Conservation (phyloP, 225 moss, liverwort and hornwort genomes). For the Pseudisothecium myosuroides region DNA sequence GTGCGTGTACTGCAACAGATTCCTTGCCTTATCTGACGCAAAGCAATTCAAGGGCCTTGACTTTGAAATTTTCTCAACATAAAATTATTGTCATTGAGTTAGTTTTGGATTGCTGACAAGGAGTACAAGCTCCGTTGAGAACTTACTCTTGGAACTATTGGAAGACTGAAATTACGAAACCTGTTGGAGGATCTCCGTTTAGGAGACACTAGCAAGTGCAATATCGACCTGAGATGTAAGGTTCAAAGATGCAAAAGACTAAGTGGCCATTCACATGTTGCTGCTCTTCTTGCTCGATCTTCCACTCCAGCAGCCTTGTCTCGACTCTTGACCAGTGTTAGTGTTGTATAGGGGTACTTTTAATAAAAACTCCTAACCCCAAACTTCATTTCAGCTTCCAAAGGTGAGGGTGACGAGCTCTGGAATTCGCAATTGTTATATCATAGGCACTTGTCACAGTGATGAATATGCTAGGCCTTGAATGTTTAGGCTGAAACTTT, state of each 20-base stretch:
- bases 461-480: neutral
- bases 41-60: neutral
- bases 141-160: too few relatives aligned
- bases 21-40: neutral
- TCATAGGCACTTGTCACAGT: neutral
- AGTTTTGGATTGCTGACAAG: too few relatives aligned
- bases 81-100: too few relatives aligned
- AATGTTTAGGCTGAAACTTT: neutral
- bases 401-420: neutral
- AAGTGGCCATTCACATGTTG: too few relatives aligned
- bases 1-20: too few relatives aligned
- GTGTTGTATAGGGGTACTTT: neutral
- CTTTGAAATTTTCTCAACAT: too few relatives aligned
- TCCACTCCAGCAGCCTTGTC: neutral
- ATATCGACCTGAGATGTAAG: too few relatives aligned
- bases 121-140: neutral
- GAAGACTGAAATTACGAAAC: neutral
- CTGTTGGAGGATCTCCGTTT: neutral
- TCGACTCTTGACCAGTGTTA: neutral
- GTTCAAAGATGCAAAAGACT: neutral
- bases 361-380: accelerated
- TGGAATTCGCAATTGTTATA: too few relatives aligned
- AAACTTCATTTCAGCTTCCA: neutral
- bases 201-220: neutral
- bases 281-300: neutral